Evolutionary conservation across 2,329 filamentous ascomycete species (phyloP), one percentile per base, ranked within the genome.

Genomic region (Aspergillus uvarum): DNA sequence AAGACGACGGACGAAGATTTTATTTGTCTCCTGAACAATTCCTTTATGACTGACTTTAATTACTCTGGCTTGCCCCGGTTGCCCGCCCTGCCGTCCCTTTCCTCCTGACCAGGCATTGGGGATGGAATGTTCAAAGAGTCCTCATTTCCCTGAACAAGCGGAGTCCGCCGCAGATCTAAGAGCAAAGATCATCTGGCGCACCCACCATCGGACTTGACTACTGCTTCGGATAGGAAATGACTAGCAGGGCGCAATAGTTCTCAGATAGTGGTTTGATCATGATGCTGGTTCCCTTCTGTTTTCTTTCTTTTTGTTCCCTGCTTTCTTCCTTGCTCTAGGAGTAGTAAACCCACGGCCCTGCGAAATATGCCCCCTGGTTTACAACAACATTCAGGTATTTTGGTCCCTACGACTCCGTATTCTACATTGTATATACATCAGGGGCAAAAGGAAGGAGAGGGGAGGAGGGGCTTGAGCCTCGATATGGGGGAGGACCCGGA

Each of bases 81-180:
- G 38, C 38, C 38, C 38, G 26, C 16, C 38, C 38, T 44, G 38
- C 38, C 38, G 38, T 44, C 38, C 38, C 38, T 44, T 44, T 44
- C 38, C 14, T 16, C 38, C 38, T 44, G 38, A 44, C 16, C 38
- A 44, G 16, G 38, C 38, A 44, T 44, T 16, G 6, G 38, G 38
- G 38, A 44, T 24, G 49, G n/a, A 42, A 58, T 26, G 12, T 42
- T 48, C 26, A n/a, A 48, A 19, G 32, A 38, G 52, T 31, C 53
- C 53, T 47, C 53, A 31, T 54, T 56, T 59, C 44, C 50, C 49
- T 24, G 51, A 58, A 55, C 38, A 24, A 59, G 58, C 54, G 58
- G 57, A 62, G 42, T 56, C 56, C 24, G 31, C 24, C 52, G 60
- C 57, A 62, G 60, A 62, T 60, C 60, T n/a, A 49, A 49, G 31